phyloP scores from a whole-genome alignment of 805 yeast species.

The Sugiyamaella qingdaonensis region DNA sequence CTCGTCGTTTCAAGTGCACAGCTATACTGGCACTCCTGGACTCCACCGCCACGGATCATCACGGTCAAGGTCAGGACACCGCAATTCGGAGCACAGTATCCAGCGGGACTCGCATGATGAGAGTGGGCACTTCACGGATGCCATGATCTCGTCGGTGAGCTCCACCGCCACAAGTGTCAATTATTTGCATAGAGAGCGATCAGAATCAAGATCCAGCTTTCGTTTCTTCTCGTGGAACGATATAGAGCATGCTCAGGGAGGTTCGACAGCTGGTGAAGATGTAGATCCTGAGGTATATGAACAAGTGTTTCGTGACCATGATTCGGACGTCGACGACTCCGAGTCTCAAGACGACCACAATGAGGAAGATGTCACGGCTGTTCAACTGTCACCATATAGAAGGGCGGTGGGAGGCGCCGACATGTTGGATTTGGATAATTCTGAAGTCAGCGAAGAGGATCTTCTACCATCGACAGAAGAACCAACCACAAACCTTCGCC shows the following conservation, averaged over 20 bases:
- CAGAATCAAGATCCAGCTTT: slow-evolving; percentile 43
- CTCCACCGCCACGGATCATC: slow-evolving; percentile 16
- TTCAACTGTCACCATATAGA: background rate
- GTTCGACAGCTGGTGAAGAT: slow-evolving; percentile 58
- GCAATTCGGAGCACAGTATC: slow-evolving; percentile 11
- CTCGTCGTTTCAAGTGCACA: slow-evolving; percentile 49
- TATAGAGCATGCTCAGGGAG: slow-evolving; percentile 81
- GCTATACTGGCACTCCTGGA: background rate
- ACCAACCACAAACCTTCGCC: background rate
- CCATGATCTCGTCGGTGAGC: slow-evolving; percentile 1
- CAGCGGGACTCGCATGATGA: slow-evolving; percentile 8
- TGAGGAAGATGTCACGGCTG: background rate
- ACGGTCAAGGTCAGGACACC: slow-evolving; percentile 19
- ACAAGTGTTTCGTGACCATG: slow-evolving; percentile 20
- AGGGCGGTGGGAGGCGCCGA: slow-evolving; percentile 1
- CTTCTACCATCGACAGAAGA: slow-evolving; percentile 1
- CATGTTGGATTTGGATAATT: background rate
- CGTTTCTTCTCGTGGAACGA: slow-evolving; percentile 80
- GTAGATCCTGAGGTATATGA: slow-evolving; percentile 32
- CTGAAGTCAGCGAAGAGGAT: background rate
- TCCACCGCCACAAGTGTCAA: background rate
- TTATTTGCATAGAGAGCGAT: slow-evolving; percentile 10
- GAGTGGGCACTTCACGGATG: background rate
- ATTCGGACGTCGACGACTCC: slow-evolving; percentile 8
- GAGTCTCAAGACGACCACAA: background rate